Conservation (phyloP, 2,329 filamentous ascomycete species). For the Aspergillus sp. region DNA sequence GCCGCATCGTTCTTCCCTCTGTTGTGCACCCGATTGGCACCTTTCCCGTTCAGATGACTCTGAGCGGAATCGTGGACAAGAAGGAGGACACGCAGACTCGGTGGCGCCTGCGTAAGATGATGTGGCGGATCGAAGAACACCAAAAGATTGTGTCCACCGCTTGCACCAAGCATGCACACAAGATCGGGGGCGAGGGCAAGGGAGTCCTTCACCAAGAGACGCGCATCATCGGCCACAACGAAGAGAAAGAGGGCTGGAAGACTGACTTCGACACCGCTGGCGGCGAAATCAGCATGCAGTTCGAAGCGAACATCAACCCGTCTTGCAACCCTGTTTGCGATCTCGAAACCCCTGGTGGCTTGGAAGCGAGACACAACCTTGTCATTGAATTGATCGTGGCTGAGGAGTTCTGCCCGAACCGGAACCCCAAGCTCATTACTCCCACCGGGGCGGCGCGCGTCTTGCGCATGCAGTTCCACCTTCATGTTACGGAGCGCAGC, state of each 20-base stretch:
- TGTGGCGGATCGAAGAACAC: slow-evolving; percentile 90
- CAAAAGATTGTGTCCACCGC: slow-evolving; percentile 76
- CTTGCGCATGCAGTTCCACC: slow-evolving; percentile 85
- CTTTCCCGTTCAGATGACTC: slow-evolving; percentile 75
- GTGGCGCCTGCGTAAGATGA: slow-evolving; percentile 88
- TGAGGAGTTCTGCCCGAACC: slow-evolving; percentile 76
- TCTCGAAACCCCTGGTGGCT: slow-evolving; percentile 70
- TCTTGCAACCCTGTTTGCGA: slow-evolving; percentile 73
- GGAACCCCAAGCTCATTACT: slow-evolving; percentile 72
- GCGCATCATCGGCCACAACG: slow-evolving; percentile 75
- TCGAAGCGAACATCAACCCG: slow-evolving; percentile 64
- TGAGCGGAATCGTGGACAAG: slow-evolving; percentile 84
- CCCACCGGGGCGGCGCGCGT: slow-evolving; percentile 90
- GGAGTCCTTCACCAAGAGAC: slow-evolving; percentile 73
- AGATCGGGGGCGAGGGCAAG: slow-evolving; percentile 66
- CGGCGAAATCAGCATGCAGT: slow-evolving; percentile 80
- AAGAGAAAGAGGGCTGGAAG: slow-evolving; percentile 89
- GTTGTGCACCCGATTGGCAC: slow-evolving; percentile 84
- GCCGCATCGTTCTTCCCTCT: slow-evolving; percentile 76
- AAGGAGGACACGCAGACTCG: slow-evolving; percentile 69
- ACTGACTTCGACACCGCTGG: slow-evolving; percentile 67
- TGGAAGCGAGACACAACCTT: slow-evolving; percentile 79
- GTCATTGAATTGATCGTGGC: slow-evolving; percentile 92
- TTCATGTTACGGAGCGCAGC: slow-evolving; percentile 77
- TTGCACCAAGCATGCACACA: slow-evolving; percentile 73